phyloP scores from a whole-genome alignment of 495 filamentous ascomycete genomes.

The Letharia columbiana region DNA sequence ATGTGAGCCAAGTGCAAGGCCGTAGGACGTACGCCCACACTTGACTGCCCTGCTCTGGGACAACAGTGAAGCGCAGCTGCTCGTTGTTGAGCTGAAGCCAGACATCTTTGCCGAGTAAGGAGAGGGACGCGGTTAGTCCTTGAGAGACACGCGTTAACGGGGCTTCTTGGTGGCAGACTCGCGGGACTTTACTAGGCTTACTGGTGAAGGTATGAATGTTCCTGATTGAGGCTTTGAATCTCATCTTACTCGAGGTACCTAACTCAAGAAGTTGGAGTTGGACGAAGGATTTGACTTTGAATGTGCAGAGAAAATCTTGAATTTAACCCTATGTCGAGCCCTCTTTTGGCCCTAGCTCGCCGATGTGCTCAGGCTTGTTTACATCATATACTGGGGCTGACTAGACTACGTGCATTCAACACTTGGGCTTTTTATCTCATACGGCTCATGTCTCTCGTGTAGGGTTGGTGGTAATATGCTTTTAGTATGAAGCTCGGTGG shows the following conservation, averaged over 20 bases:
- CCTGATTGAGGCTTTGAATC: slow-evolving; percentile 70
- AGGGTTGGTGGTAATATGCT: background rate
- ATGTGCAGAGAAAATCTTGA: background rate
- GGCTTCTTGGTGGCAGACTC: background rate
- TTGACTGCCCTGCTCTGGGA: slow-evolving; percentile 77
- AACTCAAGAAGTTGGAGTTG: background rate
- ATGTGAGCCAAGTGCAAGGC: slow-evolving; percentile 4
- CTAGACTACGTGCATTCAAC: too few species aligned
- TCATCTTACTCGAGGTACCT: slow-evolving; percentile 45
- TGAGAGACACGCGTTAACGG: slow-evolving; percentile 2
- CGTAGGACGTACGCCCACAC: slow-evolving; percentile 77
- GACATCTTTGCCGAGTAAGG: slow-evolving; percentile 80
- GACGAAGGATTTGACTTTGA: background rate
- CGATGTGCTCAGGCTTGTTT: background rate
- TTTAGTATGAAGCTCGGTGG: background rate
- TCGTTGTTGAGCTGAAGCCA: slow-evolving; percentile 87
- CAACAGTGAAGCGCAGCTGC: slow-evolving; percentile 84
- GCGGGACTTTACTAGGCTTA: slow-evolving; percentile 33
- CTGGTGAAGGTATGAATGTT: slow-evolving; percentile 82
- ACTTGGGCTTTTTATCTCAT: too few species aligned
- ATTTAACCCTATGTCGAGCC: too few species aligned
- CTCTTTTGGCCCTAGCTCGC: background rate
- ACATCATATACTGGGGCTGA: too few species aligned
- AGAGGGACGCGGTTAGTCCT: slow-evolving; percentile 81
- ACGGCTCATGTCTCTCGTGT: background rate